Evolutionary conservation across 2,329 filamentous ascomycete species (phyloP).

Genomic region (Penicillium sp.): DNA sequence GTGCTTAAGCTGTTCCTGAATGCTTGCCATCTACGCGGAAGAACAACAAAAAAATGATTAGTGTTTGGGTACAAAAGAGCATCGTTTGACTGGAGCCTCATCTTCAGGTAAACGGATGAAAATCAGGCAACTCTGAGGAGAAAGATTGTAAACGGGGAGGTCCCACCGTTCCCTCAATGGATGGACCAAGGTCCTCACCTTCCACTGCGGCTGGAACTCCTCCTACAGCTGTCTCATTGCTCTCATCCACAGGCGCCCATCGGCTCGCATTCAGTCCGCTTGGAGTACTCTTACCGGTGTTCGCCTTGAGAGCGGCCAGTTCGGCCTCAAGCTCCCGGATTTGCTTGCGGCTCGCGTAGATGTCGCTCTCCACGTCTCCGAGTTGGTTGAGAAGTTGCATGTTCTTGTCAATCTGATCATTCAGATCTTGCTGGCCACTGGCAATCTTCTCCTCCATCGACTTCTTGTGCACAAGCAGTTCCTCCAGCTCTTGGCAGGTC

Average conservation of each 20-base stretch:
- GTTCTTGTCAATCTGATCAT: constrained; percentile 39
- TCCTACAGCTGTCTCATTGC: constrained; percentile 26
- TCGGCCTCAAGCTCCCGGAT: constrained; percentile 38
- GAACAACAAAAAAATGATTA: constrained; percentile 15
- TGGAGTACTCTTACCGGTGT: constrained; percentile 25
- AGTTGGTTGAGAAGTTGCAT: constrained; percentile 36
- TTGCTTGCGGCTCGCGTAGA: constrained; percentile 31
- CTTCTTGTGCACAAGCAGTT: constrained; percentile 24
- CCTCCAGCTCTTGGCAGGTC: constrained; percentile 28
- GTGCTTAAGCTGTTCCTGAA: constrained; percentile 43
- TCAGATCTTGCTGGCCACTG: constrained; percentile 32
- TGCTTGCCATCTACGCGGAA: constrained; percentile 41
- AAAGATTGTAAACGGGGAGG: constrained; percentile 34
- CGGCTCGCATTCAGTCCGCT: constrained; percentile 36
- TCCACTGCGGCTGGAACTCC: constrained; percentile 35
- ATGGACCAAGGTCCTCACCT: constrained; percentile 45
- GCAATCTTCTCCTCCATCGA: constrained; percentile 30
- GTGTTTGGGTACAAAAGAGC: constrained; percentile 9
- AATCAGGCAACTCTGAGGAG: constrained; percentile 27
- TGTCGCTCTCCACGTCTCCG: constrained; percentile 34
- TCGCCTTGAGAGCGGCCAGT: constrained; percentile 31
- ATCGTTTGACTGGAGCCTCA: constrained; percentile 15
- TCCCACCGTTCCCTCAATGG: constrained; percentile 45
- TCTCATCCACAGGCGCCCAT: constrained; percentile 35
- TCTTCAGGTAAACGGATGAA: constrained; percentile 27